Evolutionary conservation across 2,329 filamentous ascomycete species (phyloP), one percentile per base, ranked within the genome.

Genomic region (Neonectria neomacrospora): DNA sequence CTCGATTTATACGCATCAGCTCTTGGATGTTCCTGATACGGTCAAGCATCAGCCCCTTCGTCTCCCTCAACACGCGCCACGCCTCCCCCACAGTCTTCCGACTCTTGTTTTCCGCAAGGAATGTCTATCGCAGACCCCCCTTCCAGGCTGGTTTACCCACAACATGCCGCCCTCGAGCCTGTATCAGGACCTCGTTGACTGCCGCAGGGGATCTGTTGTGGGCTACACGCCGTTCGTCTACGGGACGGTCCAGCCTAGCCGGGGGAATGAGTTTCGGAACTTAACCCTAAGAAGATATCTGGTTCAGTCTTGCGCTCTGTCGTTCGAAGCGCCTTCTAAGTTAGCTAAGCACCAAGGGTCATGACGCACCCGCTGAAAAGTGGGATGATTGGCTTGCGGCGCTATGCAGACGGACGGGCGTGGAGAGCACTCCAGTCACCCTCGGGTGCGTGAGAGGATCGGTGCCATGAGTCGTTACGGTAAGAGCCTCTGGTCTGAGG

Each of bases 241-340:
- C 71, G 75, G 67, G 76, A 77, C 75, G 77, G 79, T 77, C 81
- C 80, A 78, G 79, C 74, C 68, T 58, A 69, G 69, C 76, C 74
- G 81, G 80, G 86, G 85, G 87, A 90, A 88, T 83, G 83, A 82
- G 80, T 82, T 80, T 90, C 89, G 93, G 92, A 94, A 94, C 92
- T 94, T 97, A 97, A 97, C 94, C 94, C 94, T 97, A 97, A 91
- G 86, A 83, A 82, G 80, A 82, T 77, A 79, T 83, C 88, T 91
- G 91, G 92, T 88, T 78, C 72, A 92, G 91, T 85, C 75, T 94
- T 91, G 88, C 88, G 88, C 84, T 85, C 81, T 86, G 90, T 91
- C 89, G 89, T 89, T 80, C 85, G 81, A 85, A 80, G 82, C 83
- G 82, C 85, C 85, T 88, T 94, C 77, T 94, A 94, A 75, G 80